Evolutionary conservation across 1,139 yeast species (phyloP), one percentile per base, ranked within the genome.

Genomic region (Protomyces arabidopsidicola): DNA sequence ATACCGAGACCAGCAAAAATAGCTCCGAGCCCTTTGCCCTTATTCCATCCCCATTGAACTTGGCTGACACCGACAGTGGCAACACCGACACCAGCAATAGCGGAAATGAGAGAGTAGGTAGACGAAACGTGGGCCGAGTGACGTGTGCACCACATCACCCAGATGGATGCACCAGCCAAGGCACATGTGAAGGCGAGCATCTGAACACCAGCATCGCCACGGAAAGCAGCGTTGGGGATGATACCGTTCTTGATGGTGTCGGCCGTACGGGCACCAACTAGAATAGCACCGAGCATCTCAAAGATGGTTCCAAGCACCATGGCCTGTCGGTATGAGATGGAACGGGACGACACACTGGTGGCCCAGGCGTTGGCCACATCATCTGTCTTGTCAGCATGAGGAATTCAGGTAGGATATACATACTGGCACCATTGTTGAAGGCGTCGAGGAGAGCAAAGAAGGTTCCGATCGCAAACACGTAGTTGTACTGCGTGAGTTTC

Each of bases 1-100:
- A 87, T 84, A 71, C 85, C 85, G 91, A 93, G 87, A 12, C 90
- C 84, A 2, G 93, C 93, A 68, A 85, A 82, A 69, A 86, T 86
- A 74, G 85, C 87, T 1, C 88, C 73, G 66, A 87, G 86, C 52
- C 90, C 90, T 22, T 55, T 55, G 18, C 60, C 60, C 36, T 55
- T 48, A 20, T 69, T 67, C 93, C 93, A 87, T 27, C 90, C 91
- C 95, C 93, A 87, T 66, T 75, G 76, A 66, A 87, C 81, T 66
- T 82, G 78, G 1, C 75, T 71, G 52, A 82, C 84, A 66, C 85
- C 85, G 68, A 79, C 79, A 35, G 91, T 86, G 58, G 91, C 95
- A 71, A 87, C 82, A 65, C 89, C 86, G 18, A 88, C 81, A 68
- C 95, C 93, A 68, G 86, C 85, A 59, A 85, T 81, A 45, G 85